Evolutionary conservation across 192 early-diverging fungal genomes (phyloP).

Genomic region (Linnemannia elongata): DNA sequence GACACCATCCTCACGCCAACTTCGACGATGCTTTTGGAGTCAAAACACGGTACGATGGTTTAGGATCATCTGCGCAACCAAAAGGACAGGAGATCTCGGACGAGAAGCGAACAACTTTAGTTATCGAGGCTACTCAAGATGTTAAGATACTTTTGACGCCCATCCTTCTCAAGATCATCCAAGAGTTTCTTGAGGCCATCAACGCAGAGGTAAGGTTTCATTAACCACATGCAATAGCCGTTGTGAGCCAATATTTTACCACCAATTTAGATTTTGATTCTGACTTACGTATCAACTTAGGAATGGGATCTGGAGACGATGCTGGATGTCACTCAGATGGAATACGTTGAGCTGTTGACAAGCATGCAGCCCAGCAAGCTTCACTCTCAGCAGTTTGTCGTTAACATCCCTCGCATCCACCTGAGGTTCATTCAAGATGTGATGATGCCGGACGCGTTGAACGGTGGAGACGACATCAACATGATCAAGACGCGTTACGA

Average conservation of each 20-base stretch:
- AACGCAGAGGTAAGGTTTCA: constrained; percentile 62
- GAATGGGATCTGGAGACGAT: constrained; percentile 74
- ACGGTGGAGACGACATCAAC: constrained; percentile 62
- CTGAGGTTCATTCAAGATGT: constrained; percentile 82
- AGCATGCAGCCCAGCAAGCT: constrained; percentile 63
- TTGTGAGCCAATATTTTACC: neutral
- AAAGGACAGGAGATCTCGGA: constrained; percentile 43
- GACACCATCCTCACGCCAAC: constrained; percentile 43
- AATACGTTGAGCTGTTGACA: constrained; percentile 71
- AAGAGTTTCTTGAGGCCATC: constrained; percentile 71
- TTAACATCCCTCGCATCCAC: constrained; percentile 68
- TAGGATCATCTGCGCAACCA: constrained; percentile 35
- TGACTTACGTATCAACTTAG: constrained; percentile 46
- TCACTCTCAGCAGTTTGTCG: constrained; percentile 64
- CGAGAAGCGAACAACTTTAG: constrained; percentile 62
- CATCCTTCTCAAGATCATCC: constrained; percentile 75
- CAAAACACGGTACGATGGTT: neutral
- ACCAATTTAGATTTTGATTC: neutral
- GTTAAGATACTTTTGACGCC: constrained; percentile 76
- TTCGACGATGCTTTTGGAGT: constrained; percentile 41
- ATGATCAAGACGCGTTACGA: constrained; percentile 69
- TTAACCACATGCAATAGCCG: neutral
- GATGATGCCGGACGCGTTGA: constrained; percentile 70
- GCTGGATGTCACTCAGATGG: constrained; percentile 75
- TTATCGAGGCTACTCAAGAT: constrained; percentile 66